Evolutionary conservation across 2,329 filamentous ascomycete species (phyloP).

Genomic region (Exophiala xenobiotica): DNA sequence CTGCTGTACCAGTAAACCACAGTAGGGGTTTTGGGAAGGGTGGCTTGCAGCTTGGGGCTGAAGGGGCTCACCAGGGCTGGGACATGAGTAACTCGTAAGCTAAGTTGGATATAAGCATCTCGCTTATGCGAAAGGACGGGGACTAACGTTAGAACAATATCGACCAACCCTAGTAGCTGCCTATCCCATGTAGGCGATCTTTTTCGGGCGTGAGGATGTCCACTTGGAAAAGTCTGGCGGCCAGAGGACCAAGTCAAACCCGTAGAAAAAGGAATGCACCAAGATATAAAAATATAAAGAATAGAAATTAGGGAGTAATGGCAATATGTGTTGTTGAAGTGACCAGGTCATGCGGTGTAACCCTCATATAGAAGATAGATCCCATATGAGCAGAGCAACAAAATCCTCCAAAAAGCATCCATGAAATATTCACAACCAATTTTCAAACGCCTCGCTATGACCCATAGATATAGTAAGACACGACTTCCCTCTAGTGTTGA

Average conservation of each 20-base stretch:
- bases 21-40: no score
- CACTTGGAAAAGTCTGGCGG: background rate
- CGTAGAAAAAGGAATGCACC: no score
- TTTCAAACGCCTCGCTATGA: slow-evolving; percentile 12
- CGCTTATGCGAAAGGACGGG: background rate
- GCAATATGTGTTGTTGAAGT: background rate
- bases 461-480: background rate
- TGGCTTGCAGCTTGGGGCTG: no score
- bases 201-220: background rate
- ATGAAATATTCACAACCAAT: background rate
- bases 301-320: background rate
- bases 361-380: background rate
- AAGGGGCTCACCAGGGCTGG: no score
- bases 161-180: no score
- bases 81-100: background rate
- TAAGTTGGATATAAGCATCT: background rate
- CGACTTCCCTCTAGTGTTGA: background rate
- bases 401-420: no score
- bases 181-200: background rate
- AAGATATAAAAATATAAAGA: background rate
- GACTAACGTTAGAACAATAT: background rate
- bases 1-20: no score
- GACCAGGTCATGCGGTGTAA: background rate
- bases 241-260: no score
- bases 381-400: no score